phyloP scores from a whole-genome alignment of 352 stramenopile genomes.

The Phytophthora litchii region DNA sequence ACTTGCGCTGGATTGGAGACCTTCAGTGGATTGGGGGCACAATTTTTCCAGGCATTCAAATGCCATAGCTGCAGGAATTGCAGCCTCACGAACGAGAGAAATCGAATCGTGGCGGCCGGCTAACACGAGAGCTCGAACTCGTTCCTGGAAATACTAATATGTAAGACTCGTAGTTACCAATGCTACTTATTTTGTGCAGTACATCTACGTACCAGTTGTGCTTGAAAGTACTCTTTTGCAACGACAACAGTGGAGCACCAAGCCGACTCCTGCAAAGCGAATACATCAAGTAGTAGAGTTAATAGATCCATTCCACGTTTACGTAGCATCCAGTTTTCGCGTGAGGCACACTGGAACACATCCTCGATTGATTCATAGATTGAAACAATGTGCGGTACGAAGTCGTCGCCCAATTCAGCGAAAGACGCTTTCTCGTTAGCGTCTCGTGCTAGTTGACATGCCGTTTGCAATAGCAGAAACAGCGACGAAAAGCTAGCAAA shows the following conservation, averaged over 20 bases:
- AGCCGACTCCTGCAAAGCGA: conserved; percentile 35
- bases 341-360: conserved; percentile 49
- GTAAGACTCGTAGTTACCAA: neutral
- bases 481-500: conserved; percentile 48
- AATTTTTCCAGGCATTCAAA: conserved; percentile 51
- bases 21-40: conserved; percentile 20
- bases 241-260: conserved; percentile 15
- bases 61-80: conserved; percentile 38
- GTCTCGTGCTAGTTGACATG: conserved; percentile 39
- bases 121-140: conserved; percentile 46
- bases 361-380: conserved; percentile 70
- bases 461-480: conserved; percentile 57
- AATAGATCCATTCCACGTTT: conserved; percentile 63
- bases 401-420: conserved; percentile 32
- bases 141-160: conserved; percentile 32
- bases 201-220: conserved; percentile 42
- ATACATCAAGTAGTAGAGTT: conserved; percentile 49
- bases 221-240: conserved; percentile 37
- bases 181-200: neutral
- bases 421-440: conserved; percentile 32
- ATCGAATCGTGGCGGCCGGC: conserved; percentile 57
- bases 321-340: conserved; percentile 61
- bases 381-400: conserved; percentile 43
- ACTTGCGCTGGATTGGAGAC: neutral
- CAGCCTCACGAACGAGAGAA: conserved; percentile 59